Base-by-base conservation (phyloP, 2,329 filamentous ascomycete species). In the Thelonectria discophora region DNA sequence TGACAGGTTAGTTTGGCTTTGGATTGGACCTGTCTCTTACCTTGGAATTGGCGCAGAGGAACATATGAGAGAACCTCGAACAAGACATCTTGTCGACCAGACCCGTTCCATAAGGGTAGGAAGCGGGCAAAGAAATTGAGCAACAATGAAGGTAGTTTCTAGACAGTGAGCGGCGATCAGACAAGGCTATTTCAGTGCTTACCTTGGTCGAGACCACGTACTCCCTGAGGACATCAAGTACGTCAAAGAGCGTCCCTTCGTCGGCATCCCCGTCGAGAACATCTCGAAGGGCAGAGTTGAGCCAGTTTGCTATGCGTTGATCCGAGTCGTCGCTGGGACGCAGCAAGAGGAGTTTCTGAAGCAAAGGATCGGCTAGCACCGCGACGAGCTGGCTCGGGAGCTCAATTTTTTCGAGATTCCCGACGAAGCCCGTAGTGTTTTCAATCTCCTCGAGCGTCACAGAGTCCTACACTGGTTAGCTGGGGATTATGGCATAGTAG, bases 331-430 rank as follows among this genome's bases (percentile, higher is more conserved):
- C 77, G 37, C 85, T 83, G 2, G 88, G 85, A 51, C 86, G 84
- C 30, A 91, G 78, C n/a, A 91, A 78, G 34, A 92, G 78, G 21
- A 94, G 81, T 72, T 94, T 95, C 73, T 94, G 92, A 1, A 94
- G 83, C 30, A 96, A 80, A 3, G 90, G 90, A 71, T 96, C 91
- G 2, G 85, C 86, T 13, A 96, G 79, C 4, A 91, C 87, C 5
- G 93, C 91, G 42, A 93, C 87, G 2, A 96, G 81, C 75, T 97
- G 93, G 65, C 91, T 93, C 0, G 93, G 93, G 42, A 93, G 79
- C 74, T 95, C 91, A 24, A 97, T 88, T 66, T 84, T 90, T 68
- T 96, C 92, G 9, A 97, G 76, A 58, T 86, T 90, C 46, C 86
- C 84, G 6, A 93, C 88, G 62, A 97, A 89, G 51, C 86, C 82